phyloP scores from a whole-genome alignment of 1,139 yeast genomes.

The Lodderomyces elongisporus region DNA sequence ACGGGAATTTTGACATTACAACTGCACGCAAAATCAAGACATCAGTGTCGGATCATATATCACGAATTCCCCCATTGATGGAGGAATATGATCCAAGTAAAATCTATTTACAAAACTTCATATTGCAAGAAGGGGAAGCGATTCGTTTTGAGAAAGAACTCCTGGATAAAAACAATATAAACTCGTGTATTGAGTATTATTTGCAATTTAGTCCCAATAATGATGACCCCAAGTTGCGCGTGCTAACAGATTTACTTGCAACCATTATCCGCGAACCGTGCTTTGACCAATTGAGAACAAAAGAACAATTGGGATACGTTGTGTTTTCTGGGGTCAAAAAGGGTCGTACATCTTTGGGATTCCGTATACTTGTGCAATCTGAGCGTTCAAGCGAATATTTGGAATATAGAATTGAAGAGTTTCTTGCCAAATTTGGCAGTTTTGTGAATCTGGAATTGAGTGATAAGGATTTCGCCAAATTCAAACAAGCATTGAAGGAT shows the following conservation, averaged over 20 bases:
- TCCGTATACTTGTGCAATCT: constrained; percentile 79
- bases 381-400: constrained; percentile 73
- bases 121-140: constrained; percentile 39
- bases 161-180: constrained; percentile 67
- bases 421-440: constrained; percentile 41
- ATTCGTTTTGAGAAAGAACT: constrained; percentile 49
- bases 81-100: constrained; percentile 24
- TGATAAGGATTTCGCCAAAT: constrained; percentile 61
- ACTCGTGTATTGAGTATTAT: constrained; percentile 79
- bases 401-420: constrained; percentile 70
- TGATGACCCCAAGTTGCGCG: constrained; percentile 25
- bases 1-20: constrained; percentile 65
- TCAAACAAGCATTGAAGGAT: constrained; percentile 62
- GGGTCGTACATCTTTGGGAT: constrained; percentile 71
- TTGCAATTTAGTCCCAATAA: constrained; percentile 58
- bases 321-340: constrained; percentile 73
- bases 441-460: constrained; percentile 37
- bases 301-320: constrained; percentile 81
- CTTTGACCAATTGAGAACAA: constrained; percentile 82
- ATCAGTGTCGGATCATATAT: constrained; percentile 18
- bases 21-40: constrained; percentile 40
- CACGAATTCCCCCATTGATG: constrained; percentile 31
- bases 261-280: constrained; percentile 82
- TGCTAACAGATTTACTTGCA: constrained; percentile 60
- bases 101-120: constrained; percentile 26